Conservation (phyloP, 1,284 basidiomycete genomes). For the Pseudozyma hubeiensis region DNA sequence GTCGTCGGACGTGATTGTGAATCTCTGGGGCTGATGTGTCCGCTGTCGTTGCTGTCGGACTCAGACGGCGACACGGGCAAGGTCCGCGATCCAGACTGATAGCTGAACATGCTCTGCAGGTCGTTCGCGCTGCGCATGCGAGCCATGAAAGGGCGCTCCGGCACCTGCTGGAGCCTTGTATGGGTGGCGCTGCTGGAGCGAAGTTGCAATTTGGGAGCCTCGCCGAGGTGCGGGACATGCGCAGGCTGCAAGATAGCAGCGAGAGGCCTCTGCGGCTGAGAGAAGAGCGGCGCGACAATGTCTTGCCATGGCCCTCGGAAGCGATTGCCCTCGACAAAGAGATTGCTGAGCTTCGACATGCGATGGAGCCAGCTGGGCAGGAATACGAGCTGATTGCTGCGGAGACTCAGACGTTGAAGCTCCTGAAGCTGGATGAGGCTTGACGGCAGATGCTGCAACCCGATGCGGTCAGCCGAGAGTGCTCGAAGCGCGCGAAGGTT, state of each 20-base stretch:
- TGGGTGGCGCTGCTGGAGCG: slow-evolving; percentile 14
- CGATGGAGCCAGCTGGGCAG: slow-evolving; percentile 93
- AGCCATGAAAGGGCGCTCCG: slow-evolving; percentile 21
- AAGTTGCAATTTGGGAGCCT: background rate
- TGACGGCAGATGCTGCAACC: slow-evolving; percentile 77
- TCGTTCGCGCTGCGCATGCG: slow-evolving; percentile 48
- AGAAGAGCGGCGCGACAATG: slow-evolving; percentile 73
- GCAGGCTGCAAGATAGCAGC: slow-evolving; percentile 3
- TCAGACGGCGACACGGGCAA: slow-evolving; percentile 21
- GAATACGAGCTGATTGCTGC: slow-evolving; percentile 87
- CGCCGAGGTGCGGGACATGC: slow-evolving; percentile 3
- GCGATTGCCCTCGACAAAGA: slow-evolving; percentile 91
- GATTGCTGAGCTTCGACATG: slow-evolving; percentile 81
- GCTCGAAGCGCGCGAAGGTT: slow-evolving; percentile 82
- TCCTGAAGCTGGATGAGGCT: slow-evolving; percentile 72
- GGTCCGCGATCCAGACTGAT: slow-evolving; percentile 10
- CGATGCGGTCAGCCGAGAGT: slow-evolving; percentile 88
- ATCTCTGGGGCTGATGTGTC: slow-evolving; percentile 20
- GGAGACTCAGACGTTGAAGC: slow-evolving; percentile 86
- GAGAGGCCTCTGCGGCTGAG: background rate
- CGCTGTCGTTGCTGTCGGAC: slow-evolving; percentile 24
- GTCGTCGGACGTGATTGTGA: slow-evolving; percentile 12
- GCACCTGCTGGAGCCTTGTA: background rate
- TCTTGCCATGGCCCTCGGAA: slow-evolving; percentile 91
- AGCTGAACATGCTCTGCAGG: slow-evolving; percentile 22